Percentiles rank a stretch among this genome's conserved stretches.
Conservation (phyloP, 371 early-diverging fungal species). For the Mucor indicus region DNA sequence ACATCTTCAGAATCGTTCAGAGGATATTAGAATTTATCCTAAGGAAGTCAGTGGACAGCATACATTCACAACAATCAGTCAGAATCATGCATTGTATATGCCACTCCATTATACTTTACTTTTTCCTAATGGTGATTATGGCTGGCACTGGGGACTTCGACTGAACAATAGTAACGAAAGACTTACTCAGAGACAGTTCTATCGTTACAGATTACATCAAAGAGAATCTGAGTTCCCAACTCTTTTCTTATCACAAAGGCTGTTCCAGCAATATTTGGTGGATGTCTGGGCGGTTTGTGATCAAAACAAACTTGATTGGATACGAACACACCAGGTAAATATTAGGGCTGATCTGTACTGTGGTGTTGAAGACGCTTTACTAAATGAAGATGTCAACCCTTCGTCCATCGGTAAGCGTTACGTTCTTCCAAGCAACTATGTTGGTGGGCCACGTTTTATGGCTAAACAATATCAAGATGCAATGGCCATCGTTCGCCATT, state of each 20-base stretch:
- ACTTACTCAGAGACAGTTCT: not conserved
- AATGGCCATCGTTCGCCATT: not conserved
- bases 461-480: constrained; percentile 1
- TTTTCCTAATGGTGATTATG: not conserved
- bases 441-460: not conserved
- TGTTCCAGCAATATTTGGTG: constrained; percentile 5
- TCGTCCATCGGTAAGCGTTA: not conserved
- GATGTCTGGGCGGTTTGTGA: not conserved
- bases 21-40: no score
- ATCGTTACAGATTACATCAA: not conserved
- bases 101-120: not conserved
- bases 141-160: not conserved
- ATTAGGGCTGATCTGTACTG: not conserved
- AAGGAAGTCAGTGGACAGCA: not conserved
- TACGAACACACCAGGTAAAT: not conserved
- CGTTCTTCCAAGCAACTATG: not conserved
- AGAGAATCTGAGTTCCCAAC: not conserved
- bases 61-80: not conserved
- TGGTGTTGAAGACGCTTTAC: constrained; percentile 1
- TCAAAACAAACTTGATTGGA: constrained; percentile 11
- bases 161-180: not conserved
- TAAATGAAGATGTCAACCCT: not conserved
- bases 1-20: no score
- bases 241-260: not conserved
- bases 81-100: not conserved